Evolutionary conservation across 2,329 filamentous ascomycete genomes (phyloP), one percentile per base, ranked within the genome.

Genomic region (Endocalyx cinctus): DNA sequence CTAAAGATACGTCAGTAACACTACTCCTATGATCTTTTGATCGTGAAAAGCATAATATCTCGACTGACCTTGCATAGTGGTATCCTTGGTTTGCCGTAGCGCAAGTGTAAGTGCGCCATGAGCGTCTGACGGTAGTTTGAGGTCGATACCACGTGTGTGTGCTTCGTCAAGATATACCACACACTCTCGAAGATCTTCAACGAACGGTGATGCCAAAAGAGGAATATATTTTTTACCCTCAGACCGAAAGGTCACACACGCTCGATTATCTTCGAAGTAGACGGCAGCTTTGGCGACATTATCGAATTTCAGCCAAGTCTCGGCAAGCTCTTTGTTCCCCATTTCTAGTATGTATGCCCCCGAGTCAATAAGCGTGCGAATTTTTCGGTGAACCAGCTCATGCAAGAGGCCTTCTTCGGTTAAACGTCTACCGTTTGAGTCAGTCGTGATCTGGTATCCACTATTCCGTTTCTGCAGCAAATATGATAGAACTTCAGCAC

Each of bases 401-500:
- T 29, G 1, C 0, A 80, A 50, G 0, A 83, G 50, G 0, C 54
- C 51, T 0, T 46, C 10, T 33, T 79, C 75, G 0, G 62, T 61
- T 13, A 71, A 48, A 0, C 66, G 66, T 5, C 40, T 57, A 2
- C 52, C 59, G 0, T 20, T 5, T 5, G 47, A 28, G 2, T 54
- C 50, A 5, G 56, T 63, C 7, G 48, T 42, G 12, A 58, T 47
- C 0, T 55, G 43, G 37, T 74, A 82, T 0, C 20, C 22, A 2
- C 67, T 60, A 43, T 76, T 83, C 11, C 72, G 65, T 0, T 25
- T 26, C 15, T 72, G 62, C 0, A 84, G 56, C 0, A 84, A 55
- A 39, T 79, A 78, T 0, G 63, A 68, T 0, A 84, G 52, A 0
- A 84, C 80, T 23, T 79, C 69, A 0, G 79, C 79, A 34, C 78